These are phyloP conservation scores for Haematococcus sp. DNA, from an alignment of 139 green algal species.

Conservation along the genomic window DNA sequence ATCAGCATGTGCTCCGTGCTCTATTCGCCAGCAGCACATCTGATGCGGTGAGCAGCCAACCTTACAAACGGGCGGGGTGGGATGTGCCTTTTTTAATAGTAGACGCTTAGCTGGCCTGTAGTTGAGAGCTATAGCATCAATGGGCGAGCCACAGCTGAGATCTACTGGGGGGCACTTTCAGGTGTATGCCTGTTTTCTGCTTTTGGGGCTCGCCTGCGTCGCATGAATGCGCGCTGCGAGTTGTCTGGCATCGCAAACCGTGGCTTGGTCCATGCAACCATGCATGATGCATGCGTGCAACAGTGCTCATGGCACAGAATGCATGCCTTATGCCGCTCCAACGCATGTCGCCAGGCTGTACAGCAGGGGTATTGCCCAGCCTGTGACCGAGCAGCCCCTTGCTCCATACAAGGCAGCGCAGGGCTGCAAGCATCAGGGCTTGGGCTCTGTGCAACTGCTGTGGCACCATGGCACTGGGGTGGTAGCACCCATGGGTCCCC, in stretches of 20 bases:
- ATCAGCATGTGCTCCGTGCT: not conserved
- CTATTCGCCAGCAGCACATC: not conserved
- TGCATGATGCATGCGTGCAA: not conserved
- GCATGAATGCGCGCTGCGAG: no score
- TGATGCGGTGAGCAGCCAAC: slow-evolving; percentile 5
- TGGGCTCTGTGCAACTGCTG: no score
- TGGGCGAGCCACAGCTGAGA: not conserved
- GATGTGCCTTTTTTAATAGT: not conserved
- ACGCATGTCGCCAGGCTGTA: no score
- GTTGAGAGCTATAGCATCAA: not conserved
- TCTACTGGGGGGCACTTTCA: not conserved
- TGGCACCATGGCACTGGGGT: no score
- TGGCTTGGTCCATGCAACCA: not conserved
- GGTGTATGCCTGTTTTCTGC: not conserved
- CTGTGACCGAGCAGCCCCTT: no score
- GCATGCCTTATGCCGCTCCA: not conserved
- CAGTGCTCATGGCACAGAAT: not conserved
- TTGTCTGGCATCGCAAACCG: no score
- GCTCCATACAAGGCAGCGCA: no score
- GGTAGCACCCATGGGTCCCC: no score
- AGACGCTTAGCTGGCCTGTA: not conserved
- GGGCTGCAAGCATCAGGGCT: no score
- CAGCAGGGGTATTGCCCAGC: no score
- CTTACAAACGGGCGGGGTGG: no score
- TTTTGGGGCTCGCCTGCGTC: no score